Evolutionary conservation across 805 yeast species (phyloP).

Genomic region (Scheffersomyces ergatensis): DNA sequence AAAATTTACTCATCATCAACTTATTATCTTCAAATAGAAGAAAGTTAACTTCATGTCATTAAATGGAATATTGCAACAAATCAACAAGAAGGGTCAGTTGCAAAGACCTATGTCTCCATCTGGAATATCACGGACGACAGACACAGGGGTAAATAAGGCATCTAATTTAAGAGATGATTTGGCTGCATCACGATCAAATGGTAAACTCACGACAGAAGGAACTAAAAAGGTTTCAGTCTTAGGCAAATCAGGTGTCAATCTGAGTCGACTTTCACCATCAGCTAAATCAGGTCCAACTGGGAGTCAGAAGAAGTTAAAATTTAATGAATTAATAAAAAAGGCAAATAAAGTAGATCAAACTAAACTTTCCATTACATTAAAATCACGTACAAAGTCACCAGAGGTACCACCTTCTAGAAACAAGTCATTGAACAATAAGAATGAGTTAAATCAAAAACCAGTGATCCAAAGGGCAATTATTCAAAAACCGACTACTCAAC

Average conservation of each 20-base stretch:
- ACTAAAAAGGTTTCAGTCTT: constrained; percentile 1
- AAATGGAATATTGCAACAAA: neutral
- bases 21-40: too few relatives aligned
- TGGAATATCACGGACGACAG: neutral
- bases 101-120: constrained; percentile 1
- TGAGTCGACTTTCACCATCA: too few relatives aligned
- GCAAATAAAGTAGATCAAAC: constrained; percentile 58
- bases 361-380: constrained; percentile 33
- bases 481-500: too few relatives aligned
- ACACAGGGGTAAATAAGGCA: too few relatives aligned
- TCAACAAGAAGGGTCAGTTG: neutral
- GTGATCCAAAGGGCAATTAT: too few relatives aligned
- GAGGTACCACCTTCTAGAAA: too few relatives aligned
- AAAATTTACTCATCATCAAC: too few relatives aligned
- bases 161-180: too few relatives aligned
- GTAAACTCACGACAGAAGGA: constrained; percentile 1
- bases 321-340: constrained; percentile 66
- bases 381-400: constrained; percentile 41
- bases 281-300: constrained; percentile 2
- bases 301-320: constrained; percentile 48
- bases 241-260: neutral
- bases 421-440: too few relatives aligned
- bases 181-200: neutral
- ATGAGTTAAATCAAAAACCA: too few relatives aligned
- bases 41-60: neutral